A percentile compares a stretch with the other conserved stretches of the same genome.
phyloP scores from a whole-genome alignment of 2,329 filamentous ascomycete species.

The Colletotrichum sp. region DNA sequence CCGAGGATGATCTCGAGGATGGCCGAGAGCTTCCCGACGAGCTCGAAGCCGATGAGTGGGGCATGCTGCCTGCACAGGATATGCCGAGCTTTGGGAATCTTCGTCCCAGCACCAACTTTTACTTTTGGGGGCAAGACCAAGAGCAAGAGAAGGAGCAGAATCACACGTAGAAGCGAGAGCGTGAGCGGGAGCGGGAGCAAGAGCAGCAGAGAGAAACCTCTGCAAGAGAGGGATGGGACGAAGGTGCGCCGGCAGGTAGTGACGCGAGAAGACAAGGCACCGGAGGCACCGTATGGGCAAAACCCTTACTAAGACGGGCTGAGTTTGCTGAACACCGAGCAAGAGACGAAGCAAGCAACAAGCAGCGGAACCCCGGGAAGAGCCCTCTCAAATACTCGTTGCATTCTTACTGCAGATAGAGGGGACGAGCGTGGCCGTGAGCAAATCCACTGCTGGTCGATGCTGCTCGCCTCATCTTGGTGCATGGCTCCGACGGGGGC shows the following conservation, averaged over 20 bases:
- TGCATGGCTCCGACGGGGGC: neutral
- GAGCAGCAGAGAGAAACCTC: neutral
- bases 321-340: conserved; percentile 11
- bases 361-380: neutral
- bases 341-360: conserved; percentile 3
- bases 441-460: neutral
- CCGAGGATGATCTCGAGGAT: conserved; percentile 12
- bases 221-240: neutral
- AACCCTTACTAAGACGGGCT: neutral
- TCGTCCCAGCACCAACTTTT: neutral
- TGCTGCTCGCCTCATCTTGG: conserved; percentile 19
- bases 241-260: neutral
- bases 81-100: neutral
- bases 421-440: neutral
- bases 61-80: conserved; percentile 1
- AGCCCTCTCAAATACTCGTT: conserved; percentile 15
- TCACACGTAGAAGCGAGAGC: neutral
- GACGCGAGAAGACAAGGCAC: neutral
- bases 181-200: neutral
- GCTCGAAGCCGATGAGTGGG: conserved; percentile 12
- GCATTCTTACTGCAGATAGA: neutral
- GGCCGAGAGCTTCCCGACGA: conserved; percentile 10
- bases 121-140: neutral
- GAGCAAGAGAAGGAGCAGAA: neutral
- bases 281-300: neutral